Evolutionary conservation across 495 filamentous ascomycete genomes (phyloP).

Genomic region (Staphylotrichum tortipilum): DNA sequence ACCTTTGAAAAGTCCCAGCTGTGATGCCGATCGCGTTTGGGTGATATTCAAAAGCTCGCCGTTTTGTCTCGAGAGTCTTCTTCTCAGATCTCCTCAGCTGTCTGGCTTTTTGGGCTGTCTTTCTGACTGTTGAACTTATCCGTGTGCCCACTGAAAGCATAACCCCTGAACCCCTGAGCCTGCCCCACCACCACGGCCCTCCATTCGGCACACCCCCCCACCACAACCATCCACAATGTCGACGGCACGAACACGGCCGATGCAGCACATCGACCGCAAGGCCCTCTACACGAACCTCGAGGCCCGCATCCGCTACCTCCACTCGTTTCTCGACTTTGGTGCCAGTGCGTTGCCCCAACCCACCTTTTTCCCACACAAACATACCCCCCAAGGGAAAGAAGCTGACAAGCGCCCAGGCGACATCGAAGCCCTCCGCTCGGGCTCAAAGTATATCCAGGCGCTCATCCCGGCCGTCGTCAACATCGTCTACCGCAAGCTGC

Average conservation of each 20-base stretch:
- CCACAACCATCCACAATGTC: conserved; percentile 21
- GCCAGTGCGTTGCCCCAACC: conserved; percentile 41
- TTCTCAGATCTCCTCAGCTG: no score
- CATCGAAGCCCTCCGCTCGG: conserved; percentile 55
- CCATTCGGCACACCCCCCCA: no score
- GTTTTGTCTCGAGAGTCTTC: neutral
- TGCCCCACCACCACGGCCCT: no score
- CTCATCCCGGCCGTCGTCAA: conserved; percentile 65
- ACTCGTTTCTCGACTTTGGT: conserved; percentile 65
- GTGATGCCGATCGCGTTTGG: neutral
- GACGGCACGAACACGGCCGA: conserved; percentile 19
- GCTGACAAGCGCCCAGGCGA: no score
- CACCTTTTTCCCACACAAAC: no score
- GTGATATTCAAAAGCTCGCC: conserved; percentile 1
- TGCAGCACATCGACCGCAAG: conserved; percentile 59
- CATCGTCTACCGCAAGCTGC: conserved; percentile 69
- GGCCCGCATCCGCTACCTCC: conserved; percentile 59
- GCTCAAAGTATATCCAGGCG: conserved; percentile 63
- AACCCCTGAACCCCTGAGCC: neutral
- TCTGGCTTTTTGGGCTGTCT: no score
- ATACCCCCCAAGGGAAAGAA: no score
- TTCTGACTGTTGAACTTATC: no score
- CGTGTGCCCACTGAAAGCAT: no score
- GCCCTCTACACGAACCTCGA: conserved; percentile 60
- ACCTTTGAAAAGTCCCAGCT: neutral